Percentiles rank a stretch among this genome's conserved stretches.
Evolutionary conservation across 2,329 filamentous ascomycete species (phyloP).

Genomic region (Alternaria sp.): DNA sequence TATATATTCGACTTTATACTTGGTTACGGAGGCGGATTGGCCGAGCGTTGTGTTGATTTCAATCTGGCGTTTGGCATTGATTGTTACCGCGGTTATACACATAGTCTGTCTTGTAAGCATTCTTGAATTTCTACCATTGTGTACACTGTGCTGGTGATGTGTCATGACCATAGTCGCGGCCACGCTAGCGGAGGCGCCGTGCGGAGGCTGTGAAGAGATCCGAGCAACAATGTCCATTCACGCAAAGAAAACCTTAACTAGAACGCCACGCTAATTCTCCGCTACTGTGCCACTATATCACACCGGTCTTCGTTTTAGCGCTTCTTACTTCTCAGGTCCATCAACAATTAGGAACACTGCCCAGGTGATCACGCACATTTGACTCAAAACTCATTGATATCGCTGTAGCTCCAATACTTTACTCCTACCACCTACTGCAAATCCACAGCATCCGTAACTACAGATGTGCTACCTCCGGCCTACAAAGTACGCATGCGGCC

Average conservation of each 20-base stretch:
- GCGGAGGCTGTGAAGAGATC: not conserved
- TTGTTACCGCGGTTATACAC: not conserved
- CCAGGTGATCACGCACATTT: not conserved
- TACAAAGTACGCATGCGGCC: conserved; percentile 14
- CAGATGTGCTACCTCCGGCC: conserved; percentile 10
- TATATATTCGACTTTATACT: conserved; percentile 4
- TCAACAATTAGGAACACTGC: not conserved
- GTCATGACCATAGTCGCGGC: not conserved
- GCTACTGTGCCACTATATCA: not conserved
- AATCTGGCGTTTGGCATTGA: not conserved
- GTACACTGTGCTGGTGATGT: not conserved
- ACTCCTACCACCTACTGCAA: not conserved
- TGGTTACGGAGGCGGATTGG: not conserved
- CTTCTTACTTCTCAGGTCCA: not conserved
- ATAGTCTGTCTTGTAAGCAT: not conserved
- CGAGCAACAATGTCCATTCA: not conserved
- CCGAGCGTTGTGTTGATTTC: not conserved
- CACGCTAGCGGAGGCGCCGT: not conserved
- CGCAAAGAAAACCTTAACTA: not conserved
- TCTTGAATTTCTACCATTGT: not conserved
- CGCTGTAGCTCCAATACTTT: not conserved
- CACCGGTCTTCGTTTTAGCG: not conserved
- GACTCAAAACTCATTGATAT: not conserved
- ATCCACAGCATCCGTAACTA: not conserved
- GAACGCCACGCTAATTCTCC: not conserved